Conservation (phyloP, 148 eudicot species). For the Silene latifolia region DNA sequence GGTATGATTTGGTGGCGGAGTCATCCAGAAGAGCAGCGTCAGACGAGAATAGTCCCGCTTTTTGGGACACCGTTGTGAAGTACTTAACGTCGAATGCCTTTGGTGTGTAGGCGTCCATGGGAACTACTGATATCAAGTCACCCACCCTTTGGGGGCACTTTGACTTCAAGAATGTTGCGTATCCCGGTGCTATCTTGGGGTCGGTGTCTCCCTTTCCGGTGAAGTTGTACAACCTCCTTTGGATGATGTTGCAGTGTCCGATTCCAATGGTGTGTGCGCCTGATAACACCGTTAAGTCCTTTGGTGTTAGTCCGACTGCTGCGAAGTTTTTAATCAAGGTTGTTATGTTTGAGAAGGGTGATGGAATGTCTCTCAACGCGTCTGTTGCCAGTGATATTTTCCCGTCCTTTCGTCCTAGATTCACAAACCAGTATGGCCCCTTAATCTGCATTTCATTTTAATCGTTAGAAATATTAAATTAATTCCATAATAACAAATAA, state of each 20-base stretch:
- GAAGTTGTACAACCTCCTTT: constrained; percentile 54
- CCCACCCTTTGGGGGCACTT: constrained; percentile 27
- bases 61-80: constrained; percentile 39
- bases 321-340: constrained; percentile 33
- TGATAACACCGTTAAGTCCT: constrained; percentile 50
- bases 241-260: constrained; percentile 42
- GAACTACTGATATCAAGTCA: constrained; percentile 28
- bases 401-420: constrained; percentile 52
- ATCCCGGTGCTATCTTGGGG: constrained; percentile 41
- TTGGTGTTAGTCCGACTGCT: constrained; percentile 29
- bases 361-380: constrained; percentile 30
- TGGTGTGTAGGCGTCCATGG: constrained; percentile 46
- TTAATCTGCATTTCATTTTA: constrained; percentile 22
- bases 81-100: constrained; percentile 43
- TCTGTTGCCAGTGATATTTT: constrained; percentile 32
- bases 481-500: too few relatives aligned
- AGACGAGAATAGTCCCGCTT: constrained; percentile 48
- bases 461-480: too few relatives aligned
- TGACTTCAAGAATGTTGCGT: constrained; percentile 28
- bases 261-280: constrained; percentile 69
- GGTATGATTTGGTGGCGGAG: constrained; percentile 28
- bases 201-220: constrained; percentile 56
- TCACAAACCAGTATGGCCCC: constrained; percentile 55
- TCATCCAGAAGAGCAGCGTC: constrained; percentile 56
- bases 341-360: constrained; percentile 33